Base-by-base conservation (phyloP, 495 filamentous ascomycete genomes). In the Ramalina intermedia region DNA sequence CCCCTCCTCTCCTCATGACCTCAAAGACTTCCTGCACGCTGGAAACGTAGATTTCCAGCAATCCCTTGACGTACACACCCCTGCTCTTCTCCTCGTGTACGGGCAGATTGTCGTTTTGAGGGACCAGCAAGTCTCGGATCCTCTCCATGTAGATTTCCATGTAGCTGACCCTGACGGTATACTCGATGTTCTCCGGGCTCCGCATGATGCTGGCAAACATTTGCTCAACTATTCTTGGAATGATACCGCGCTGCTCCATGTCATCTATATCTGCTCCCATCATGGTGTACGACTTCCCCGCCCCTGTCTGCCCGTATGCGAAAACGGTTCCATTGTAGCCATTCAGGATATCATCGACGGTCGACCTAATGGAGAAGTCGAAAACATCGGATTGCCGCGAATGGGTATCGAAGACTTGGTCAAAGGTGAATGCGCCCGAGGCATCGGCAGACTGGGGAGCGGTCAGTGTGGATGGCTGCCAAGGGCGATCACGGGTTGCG, bases 71-170 rank as follows among this genome's bases (percentile, higher is more conserved):
- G 61, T 98, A 96, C 3, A 98, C 91, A 37, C 91, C 91, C 41
- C 86, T 71, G 58, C 81, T 87, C 76, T 95, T 95, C 66, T 98
- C 91, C 58, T 98, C 91, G 66, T 98, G 91, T 2, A 98, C 80
- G 2, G 91, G 90, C 37, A 98, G 68, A 59, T 96, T 96, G 68
- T 96, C 93, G 63, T 96, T 94, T 29, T 85, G 81, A 8, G 91
- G 91, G 9, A 80, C 80, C 51, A 98, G 62, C 21, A 98, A 70
- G 80, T 98, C 91, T 58, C 90, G 80, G 66, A 98, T 96, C 46
- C 82, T 80, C 67, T 98, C 91, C 91, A 98, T 98, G 69, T 98
- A 98, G 51, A 98, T 96, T 66, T 98, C 91, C 91, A 98, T 96
- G 65, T 98, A 98, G 61, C 88, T 94, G 50, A 98, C 91, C 43